Base-by-base conservation (phyloP, 1,284 basidiomycete genomes). In the Inonotus hispidus region DNA sequence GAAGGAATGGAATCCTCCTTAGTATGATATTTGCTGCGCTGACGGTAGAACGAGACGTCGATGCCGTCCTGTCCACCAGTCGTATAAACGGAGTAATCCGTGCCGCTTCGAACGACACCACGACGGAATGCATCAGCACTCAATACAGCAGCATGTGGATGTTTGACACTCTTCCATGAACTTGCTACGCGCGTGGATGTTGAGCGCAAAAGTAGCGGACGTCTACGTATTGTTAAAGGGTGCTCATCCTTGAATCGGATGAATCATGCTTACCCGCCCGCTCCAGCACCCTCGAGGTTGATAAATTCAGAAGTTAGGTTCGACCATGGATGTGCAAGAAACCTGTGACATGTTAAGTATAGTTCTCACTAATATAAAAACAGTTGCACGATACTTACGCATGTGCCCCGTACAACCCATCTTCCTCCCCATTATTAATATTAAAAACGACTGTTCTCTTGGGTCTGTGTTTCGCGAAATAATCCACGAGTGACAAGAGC, bases 341-440 rank as follows among this genome's bases (percentile, higher is more conserved):
- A 89, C 16, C 85, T 87, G 65, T 14, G n/a, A 37, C n/a, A 25
- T 21, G 41, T 25, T 50, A 13, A 29, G 14, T 14, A 21, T 53
- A 27, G 16, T 10, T 21, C 32, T 45, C 19, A 25, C 16, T 21
- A n/a, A 6, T 13, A 32, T 11, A 14, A 29, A 21, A 29, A 10
- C 11, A 21, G 6, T 23, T 37, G 47, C 13, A 52, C 38, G 7
- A 27, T 32, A 74, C 82, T 68, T 72, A 89, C 79, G 78, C 77
- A 68, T 83, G 81, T 13, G 88, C 87, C 21, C 90, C 90, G 65
- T 86, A 79, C 65, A 92, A 69, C 38, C 84, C 81, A 68, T 90
- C 83, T 67, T 92, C 90, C 70, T 92, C 90, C 1, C 85, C 90
- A 63, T 92, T 91, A 70, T 92, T 92, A 70, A 91, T 81, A 68